A percentile compares a stretch with the other conserved stretches of the same genome.
phyloP scores from a whole-genome alignment of 129 eudicot species.

The Escallonia herrerae region DNA sequence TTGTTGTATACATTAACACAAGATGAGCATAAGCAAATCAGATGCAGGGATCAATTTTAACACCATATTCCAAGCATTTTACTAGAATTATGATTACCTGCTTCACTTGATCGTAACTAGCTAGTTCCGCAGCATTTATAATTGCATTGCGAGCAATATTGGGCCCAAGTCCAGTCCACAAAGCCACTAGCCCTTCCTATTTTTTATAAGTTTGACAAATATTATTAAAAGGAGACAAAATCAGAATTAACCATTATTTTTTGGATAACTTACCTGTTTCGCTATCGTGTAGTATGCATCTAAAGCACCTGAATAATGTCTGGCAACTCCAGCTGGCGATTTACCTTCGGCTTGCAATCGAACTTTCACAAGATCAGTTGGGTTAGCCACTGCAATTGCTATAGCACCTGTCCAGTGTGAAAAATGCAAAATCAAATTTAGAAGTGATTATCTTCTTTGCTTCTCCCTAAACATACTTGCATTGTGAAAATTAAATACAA shows the following conservation, averaged over 20 bases:
- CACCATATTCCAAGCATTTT: conserved; percentile 1
- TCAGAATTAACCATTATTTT: background rate
- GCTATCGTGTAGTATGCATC: conserved; percentile 75
- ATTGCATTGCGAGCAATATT: conserved; percentile 92
- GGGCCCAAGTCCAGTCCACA: conserved; percentile 97
- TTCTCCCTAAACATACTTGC: background rate
- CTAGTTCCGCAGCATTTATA: conserved; percentile 93
- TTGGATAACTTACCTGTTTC: conserved; percentile 41
- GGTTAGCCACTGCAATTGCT: conserved; percentile 85
- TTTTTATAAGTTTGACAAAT: conserved; percentile 8
- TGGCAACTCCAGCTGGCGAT: conserved; percentile 63
- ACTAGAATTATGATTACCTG: conserved; percentile 43
- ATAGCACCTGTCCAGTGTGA: conserved; percentile 61
- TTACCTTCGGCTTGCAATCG: conserved; percentile 97
- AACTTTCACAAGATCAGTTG: conserved; percentile 94
- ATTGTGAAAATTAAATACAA: no score
- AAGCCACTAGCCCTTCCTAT: conserved; percentile 81
- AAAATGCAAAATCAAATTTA: background rate
- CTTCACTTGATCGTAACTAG: conserved; percentile 92
- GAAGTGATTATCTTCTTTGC: background rate
- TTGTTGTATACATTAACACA: conserved; percentile 13
- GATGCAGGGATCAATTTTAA: background rate
- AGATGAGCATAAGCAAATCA: conserved; percentile 2
- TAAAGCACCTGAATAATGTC: conserved; percentile 77
- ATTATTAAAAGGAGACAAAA: background rate